A percentile compares a stretch with the other conserved stretches of the same genome.
These are phyloP conservation scores for Rhodosporidiobolus odoratus DNA, from an alignment of 768 basidiomycete genomes.

Conservation along the genomic window DNA sequence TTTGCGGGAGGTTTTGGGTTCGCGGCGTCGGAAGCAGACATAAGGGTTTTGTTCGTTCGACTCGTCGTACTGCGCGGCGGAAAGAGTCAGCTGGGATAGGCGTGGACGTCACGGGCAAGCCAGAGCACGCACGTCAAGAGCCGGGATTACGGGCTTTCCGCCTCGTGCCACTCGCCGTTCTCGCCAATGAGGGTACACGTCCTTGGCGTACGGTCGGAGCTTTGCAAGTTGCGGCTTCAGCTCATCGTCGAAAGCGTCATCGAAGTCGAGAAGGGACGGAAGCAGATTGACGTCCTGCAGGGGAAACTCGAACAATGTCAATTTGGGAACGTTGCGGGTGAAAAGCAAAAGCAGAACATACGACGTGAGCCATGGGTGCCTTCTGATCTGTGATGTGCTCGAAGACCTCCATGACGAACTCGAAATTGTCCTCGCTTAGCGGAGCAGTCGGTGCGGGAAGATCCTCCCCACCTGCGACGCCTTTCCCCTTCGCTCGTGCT, in stretches of 20 bases:
- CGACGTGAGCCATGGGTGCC: slow-evolving; percentile 82
- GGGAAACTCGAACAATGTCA: slow-evolving; percentile 45
- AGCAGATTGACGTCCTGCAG: slow-evolving; percentile 46
- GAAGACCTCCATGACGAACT: slow-evolving; percentile 88
- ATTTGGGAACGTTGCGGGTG: neutral
- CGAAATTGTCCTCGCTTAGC: slow-evolving; percentile 87
- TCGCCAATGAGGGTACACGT: slow-evolving; percentile 83
- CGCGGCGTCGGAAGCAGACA: slow-evolving; percentile 91
- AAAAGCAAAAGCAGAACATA: slow-evolving; percentile 50
- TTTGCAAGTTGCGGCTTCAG: slow-evolving; percentile 60
- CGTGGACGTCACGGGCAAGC: neutral
- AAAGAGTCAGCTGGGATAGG: neutral
- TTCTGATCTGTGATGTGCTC: slow-evolving; percentile 87
- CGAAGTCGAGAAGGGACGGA: slow-evolving; percentile 37
- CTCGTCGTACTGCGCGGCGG: slow-evolving; percentile 65
- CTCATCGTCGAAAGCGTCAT: slow-evolving; percentile 22
- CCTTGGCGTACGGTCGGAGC: slow-evolving; percentile 44
- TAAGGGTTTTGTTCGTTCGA: slow-evolving; percentile 83
- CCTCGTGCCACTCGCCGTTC: slow-evolving; percentile 70
- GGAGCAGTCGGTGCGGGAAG: slow-evolving; percentile 35
- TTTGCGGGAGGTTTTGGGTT: slow-evolving; percentile 88
- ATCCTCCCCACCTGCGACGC: slow-evolving; percentile 28
- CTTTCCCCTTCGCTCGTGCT: slow-evolving; percentile 34
- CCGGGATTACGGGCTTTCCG: slow-evolving; percentile 80
- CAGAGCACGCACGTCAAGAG: slow-evolving; percentile 65